Percentiles rank a stretch among this genome's conserved stretches.
These are phyloP conservation scores for Aphanomyces euteiches DNA, from an alignment of 352 stramenopile species.

Conservation along the genomic window DNA sequence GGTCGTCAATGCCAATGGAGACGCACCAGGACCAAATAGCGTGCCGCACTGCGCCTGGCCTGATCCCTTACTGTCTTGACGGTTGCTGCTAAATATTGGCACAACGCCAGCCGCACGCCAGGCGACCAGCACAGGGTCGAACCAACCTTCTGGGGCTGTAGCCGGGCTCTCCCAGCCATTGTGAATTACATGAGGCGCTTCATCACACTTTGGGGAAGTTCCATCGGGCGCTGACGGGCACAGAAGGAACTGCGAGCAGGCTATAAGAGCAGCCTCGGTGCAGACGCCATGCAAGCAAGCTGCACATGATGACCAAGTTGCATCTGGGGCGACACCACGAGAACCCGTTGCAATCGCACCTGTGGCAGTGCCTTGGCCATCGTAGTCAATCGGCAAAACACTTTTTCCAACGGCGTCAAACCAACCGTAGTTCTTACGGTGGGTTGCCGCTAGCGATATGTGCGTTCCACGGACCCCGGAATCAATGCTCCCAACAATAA, in stretches of 20 bases:
- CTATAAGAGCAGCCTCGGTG: constrained; percentile 31
- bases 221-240: constrained; percentile 25
- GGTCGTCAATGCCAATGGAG: constrained; percentile 35
- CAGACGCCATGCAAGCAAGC: constrained; percentile 30
- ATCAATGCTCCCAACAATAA: constrained; percentile 31
- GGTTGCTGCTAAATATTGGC: constrained; percentile 39
- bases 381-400: constrained; percentile 36
- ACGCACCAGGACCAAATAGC: constrained; percentile 33
- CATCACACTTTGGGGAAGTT: constrained; percentile 32
- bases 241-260: constrained; percentile 36
- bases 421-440: constrained; percentile 41
- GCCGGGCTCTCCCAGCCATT: constrained; percentile 35
- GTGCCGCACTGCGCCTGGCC: constrained; percentile 31
- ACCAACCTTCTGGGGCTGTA: constrained; percentile 3
- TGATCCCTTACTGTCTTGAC: constrained; percentile 18
- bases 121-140: constrained; percentile 31
- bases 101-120: constrained; percentile 40
- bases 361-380: constrained; percentile 37
- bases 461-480: constrained; percentile 27
- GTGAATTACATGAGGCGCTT: constrained; percentile 41
- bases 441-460: constrained; percentile 33
- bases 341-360: constrained; percentile 33
- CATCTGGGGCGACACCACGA: constrained; percentile 32
- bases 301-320: constrained; percentile 38
- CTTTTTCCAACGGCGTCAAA: constrained; percentile 39